Conservation (phyloP, 2,329 filamentous ascomycete species). For the Paraphoma sp. region DNA sequence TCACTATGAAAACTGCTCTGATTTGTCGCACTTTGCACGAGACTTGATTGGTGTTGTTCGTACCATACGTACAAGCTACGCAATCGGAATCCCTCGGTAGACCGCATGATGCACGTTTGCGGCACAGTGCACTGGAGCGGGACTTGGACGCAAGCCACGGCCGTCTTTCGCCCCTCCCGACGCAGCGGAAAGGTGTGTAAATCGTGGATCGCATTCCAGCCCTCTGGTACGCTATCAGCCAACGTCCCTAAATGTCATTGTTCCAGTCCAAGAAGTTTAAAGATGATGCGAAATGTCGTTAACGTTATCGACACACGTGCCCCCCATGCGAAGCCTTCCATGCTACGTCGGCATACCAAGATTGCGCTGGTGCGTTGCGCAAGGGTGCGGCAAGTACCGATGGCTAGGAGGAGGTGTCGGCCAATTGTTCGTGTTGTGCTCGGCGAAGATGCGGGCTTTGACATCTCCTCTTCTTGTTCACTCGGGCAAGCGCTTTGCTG, state of each 20-base stretch:
- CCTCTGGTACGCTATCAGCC: neutral
- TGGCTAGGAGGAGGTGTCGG: neutral
- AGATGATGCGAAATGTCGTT: neutral
- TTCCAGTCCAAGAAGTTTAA: neutral
- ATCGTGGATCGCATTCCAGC: neutral
- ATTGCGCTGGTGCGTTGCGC: neutral
- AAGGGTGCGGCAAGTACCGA: conserved; percentile 5
- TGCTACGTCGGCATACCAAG: neutral
- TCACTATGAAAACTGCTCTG: neutral
- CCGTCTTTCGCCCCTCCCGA: neutral
- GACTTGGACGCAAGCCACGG: conserved; percentile 1
- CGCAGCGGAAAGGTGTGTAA: neutral
- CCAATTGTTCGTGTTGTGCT: neutral
- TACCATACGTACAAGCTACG: neutral
- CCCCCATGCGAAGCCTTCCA: neutral
- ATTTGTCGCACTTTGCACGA: neutral
- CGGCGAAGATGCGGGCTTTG: conserved; percentile 1
- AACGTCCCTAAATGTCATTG: neutral
- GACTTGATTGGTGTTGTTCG: neutral
- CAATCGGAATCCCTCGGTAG: neutral
- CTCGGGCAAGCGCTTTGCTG: neutral
- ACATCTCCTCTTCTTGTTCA: neutral
- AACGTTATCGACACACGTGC: neutral
- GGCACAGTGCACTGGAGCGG: conserved; percentile 2
- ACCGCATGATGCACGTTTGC: conserved; percentile 4